A percentile compares a stretch with the other conserved stretches of the same genome.
Evolutionary conservation across 371 early-diverging fungal genomes (phyloP).

Genomic region (Sporodiniella umbellata): DNA sequence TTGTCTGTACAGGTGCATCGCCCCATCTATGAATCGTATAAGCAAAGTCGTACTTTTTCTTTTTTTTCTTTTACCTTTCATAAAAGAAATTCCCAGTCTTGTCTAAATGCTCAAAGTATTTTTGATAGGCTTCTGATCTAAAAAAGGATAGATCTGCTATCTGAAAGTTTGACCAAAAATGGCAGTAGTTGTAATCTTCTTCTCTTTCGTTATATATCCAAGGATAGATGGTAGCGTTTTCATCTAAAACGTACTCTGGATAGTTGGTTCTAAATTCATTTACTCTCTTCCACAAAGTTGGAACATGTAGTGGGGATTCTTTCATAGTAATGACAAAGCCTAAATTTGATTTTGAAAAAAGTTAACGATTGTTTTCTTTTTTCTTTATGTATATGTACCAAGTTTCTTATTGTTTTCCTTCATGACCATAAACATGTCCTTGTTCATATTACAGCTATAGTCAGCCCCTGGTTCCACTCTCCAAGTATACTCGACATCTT

Average conservation of each 20-base stretch:
- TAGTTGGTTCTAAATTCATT: constrained; percentile 32
- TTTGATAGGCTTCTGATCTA: constrained; percentile 66
- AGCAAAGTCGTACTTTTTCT: neutral
- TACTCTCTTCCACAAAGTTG: constrained; percentile 65
- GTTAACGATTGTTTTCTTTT: no score
- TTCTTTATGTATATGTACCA: no score
- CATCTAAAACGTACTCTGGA: constrained; percentile 12
- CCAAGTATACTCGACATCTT: constrained; percentile 91
- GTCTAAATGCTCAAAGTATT: constrained; percentile 83
- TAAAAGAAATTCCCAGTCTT: constrained; percentile 89
- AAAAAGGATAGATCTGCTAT: constrained; percentile 83
- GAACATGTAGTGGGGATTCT: constrained; percentile 71
- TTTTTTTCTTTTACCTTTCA: constrained; percentile 51
- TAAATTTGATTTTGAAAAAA: constrained; percentile 48
- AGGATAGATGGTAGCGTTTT: constrained; percentile 32
- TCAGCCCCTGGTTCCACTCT: constrained; percentile 90
- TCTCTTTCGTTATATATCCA: constrained; percentile 39
- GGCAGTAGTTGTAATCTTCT: constrained; percentile 58
- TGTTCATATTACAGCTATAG: constrained; percentile 82
- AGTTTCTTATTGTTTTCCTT: constrained; percentile 75
- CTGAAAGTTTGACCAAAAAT: constrained; percentile 68
- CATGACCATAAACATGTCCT: constrained; percentile 90
- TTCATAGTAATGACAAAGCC: constrained; percentile 39
- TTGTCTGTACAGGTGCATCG: constrained; percentile 94
- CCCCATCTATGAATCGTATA: constrained; percentile 99